Evolutionary conservation across 306 rosid genomes (phyloP).

Genomic region (Malus asiatica): DNA sequence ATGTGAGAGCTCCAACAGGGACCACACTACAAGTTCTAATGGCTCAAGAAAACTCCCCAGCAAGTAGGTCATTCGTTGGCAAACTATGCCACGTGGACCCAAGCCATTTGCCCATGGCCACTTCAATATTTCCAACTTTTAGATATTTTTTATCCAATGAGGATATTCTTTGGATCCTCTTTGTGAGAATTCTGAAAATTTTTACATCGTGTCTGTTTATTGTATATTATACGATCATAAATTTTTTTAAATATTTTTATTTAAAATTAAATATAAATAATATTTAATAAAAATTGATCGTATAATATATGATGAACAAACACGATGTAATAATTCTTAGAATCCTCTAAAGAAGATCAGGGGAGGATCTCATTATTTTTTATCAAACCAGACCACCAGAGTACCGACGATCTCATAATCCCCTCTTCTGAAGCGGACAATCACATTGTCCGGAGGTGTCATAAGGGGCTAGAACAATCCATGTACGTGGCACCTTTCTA

Average conservation of each 20-base stretch:
- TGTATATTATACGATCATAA: accelerated
- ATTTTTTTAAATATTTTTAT: too few relatives aligned
- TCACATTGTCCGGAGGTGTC: not conserved
- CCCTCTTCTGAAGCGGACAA: not conserved
- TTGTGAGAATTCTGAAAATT: too few relatives aligned
- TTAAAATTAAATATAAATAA: too few relatives aligned
- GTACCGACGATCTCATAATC: not conserved
- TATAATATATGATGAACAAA: too few relatives aligned
- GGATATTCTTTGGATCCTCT: not conserved
- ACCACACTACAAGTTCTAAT: not conserved
- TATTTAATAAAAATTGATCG: accelerated
- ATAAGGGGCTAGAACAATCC: not conserved
- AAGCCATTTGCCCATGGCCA: not conserved
- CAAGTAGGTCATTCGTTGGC: not conserved
- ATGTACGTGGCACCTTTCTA: not conserved
- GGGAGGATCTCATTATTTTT: too few relatives aligned
- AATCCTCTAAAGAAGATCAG: too few relatives aligned
- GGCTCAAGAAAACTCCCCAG: not conserved
- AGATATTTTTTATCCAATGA: not conserved
- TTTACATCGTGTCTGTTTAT: too few relatives aligned
- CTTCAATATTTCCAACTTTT: not conserved
- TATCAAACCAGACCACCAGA: not conserved
- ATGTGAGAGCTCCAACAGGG: not conserved
- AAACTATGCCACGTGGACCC: not conserved
- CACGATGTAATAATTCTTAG: accelerated